Conservation (phyloP, 192 early-diverging fungal species). For the Coemansia sp. region DNA sequence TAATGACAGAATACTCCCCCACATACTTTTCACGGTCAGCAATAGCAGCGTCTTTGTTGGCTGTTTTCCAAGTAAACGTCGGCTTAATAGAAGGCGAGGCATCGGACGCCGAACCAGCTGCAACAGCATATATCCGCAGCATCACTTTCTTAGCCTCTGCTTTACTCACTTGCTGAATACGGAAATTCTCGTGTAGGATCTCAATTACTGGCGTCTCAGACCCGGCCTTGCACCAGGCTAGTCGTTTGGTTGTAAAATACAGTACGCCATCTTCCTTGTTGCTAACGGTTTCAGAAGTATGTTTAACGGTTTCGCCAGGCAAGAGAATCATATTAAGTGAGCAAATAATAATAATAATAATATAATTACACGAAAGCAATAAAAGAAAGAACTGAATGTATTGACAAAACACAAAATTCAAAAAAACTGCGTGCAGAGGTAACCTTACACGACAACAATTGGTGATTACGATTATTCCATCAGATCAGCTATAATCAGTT, state of each 20-base stretch:
- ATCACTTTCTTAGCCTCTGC: conserved; percentile 56
- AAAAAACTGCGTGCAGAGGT: no score
- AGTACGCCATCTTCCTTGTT: conserved; percentile 51
- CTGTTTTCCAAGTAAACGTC: conserved; percentile 45
- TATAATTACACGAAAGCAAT: not conserved
- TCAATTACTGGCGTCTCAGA: conserved; percentile 49
- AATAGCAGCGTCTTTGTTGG: conserved; percentile 52
- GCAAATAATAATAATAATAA: not conserved
- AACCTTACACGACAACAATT: no score
- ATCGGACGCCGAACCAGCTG: conserved; percentile 30
- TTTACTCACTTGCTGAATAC: conserved; percentile 48
- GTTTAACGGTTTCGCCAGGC: conserved; percentile 31
- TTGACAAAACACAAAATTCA: not conserved
- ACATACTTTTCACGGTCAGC: conserved; percentile 55
- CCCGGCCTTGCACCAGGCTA: conserved; percentile 58
- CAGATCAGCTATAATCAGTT: no score
- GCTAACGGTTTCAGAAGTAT: conserved; percentile 29
- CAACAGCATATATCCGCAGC: conserved; percentile 52
- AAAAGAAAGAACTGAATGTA: not conserved
- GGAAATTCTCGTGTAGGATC: conserved; percentile 47
- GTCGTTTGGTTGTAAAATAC: conserved; percentile 57
- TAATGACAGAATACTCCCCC: conserved; percentile 31
- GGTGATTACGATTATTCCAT: no score
- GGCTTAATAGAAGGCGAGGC: conserved; percentile 50
- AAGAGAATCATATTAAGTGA: conserved; percentile 20